Base-by-base conservation (phyloP, 2,329 filamentous ascomycete species). In the Pseudogymnoascus sp. region DNA sequence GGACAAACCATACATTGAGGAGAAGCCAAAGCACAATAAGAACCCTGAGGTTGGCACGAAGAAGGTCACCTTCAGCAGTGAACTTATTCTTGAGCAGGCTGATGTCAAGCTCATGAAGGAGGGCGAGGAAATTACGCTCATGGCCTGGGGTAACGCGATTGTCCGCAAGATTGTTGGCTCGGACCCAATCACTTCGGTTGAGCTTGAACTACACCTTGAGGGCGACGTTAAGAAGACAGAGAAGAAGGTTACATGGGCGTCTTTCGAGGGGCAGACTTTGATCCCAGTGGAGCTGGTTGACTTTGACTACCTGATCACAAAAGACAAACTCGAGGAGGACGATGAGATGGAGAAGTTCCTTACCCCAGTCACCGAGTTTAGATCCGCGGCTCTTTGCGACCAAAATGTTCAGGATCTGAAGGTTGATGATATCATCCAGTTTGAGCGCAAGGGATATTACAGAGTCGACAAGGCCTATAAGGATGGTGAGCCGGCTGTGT, bases 231-330 rank as follows among this genome's bases (percentile, higher is more conserved):
- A 96, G 82, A 88, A 90, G 73, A 97, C 93, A 0, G 87, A 91
- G 72, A 97, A 97, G 85, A 97, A 97, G 82, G 86, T 97, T 38
- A 97, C 93, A 0, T 97, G 93, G 93, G 80, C 97, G 59, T 88
- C 91, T 1, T 84, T 83, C 0, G 85, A 90, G 68, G 84, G 84
- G 49, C 89, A 93, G 77, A 84, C 89, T 64, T 83, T 96, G 0
- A 82, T 96, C 12, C 86, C 88, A 6, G 87, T 95, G 21, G 90
- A 96, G 76, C 83, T 96, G 9, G 93, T 93, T 77, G 92, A 97
- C 69, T 97, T 97, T 74, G 93, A 96, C 77, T 93, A 96, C 78
- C 83, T 97, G 59, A 89, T 97, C 73, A 96, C 89, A 65, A 97
- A 97, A 82, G 93, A 97, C 74, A 93, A 95, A 73, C 82, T 97